A percentile compares a stretch with the other conserved stretches of the same genome.
Conservation (phyloP, 371 early-diverging fungal species). For the Chytridium lagenaria region DNA sequence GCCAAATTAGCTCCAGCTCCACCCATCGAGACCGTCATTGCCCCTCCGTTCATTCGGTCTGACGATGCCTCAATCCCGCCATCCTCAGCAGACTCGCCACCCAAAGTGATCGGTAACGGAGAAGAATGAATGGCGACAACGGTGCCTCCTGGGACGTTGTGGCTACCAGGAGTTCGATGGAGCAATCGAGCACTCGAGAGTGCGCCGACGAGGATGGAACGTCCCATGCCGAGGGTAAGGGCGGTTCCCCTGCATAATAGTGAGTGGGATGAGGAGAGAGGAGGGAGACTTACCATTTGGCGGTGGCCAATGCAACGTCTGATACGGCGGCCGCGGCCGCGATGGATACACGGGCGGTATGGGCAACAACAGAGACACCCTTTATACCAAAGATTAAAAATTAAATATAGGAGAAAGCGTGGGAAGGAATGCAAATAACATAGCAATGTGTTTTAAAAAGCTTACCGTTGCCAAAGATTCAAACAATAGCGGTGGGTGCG, state of each 20-base stretch:
- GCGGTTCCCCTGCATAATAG: constrained; percentile 22
- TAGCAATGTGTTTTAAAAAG: neutral
- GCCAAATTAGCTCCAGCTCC: neutral
- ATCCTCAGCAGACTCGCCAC: too few relatives aligned
- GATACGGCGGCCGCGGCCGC: constrained; percentile 34
- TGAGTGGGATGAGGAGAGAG: neutral
- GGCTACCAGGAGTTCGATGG: constrained; percentile 12
- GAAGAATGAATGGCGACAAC: neutral
- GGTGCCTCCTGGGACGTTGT: too few relatives aligned
- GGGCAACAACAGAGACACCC: constrained; percentile 31
- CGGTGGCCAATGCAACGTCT: constrained; percentile 22
- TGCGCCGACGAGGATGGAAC: constrained; percentile 33
- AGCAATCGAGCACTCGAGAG: constrained; percentile 24
- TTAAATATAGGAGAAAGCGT: neutral
- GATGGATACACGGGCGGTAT: constrained; percentile 28
- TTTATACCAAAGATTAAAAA: too few relatives aligned
- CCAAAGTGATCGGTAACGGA: too few relatives aligned
- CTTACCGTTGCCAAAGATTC: neutral
- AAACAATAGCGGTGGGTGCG: constrained; percentile 6
- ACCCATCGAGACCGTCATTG: neutral
- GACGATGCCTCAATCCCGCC: neutral
- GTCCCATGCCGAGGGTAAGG: constrained; percentile 27
- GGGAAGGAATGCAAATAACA: too few relatives aligned
- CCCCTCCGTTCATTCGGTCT: neutral
- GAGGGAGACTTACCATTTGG: constrained; percentile 22